Evolutionary conservation across 306 rosid genomes (phyloP).

Genomic region (Malus sylvestris): DNA sequence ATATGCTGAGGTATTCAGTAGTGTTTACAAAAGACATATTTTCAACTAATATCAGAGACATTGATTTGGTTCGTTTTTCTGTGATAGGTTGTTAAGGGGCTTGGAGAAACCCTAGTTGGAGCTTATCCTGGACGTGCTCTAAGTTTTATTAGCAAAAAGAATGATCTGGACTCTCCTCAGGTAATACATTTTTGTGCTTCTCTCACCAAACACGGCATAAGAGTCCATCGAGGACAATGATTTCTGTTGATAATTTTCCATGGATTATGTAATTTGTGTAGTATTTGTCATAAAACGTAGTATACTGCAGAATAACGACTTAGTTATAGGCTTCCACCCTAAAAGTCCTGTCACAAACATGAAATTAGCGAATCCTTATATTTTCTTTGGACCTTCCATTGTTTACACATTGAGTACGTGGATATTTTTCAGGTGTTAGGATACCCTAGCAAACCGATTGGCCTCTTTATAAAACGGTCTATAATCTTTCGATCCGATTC

Average conservation of each 20-base stretch:
- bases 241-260: not conserved
- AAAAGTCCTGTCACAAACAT: not conserved
- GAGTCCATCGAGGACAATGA: not conserved
- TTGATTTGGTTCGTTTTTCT: slow-evolving; percentile 7
- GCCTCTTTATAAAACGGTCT: slow-evolving; percentile 70
- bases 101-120: slow-evolving; percentile 96
- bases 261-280: not conserved
- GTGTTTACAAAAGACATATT: slow-evolving; percentile 5
- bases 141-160: slow-evolving; percentile 84
- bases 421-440: slow-evolving; percentile 66
- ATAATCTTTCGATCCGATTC: slow-evolving; percentile 96
- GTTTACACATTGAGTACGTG: slow-evolving; percentile 8
- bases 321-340: not conserved
- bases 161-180: slow-evolving; percentile 72
- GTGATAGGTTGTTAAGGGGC: slow-evolving; percentile 88
- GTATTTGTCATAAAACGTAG: not conserved
- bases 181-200: slow-evolving; percentile 30
- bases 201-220: not conserved
- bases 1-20: slow-evolving; percentile 76
- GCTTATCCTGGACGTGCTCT: slow-evolving; percentile 99
- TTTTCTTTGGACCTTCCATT: slow-evolving; percentile 8
- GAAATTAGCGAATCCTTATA: slow-evolving; percentile 1
- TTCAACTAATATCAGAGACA: slow-evolving; percentile 1
- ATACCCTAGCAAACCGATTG: slow-evolving; percentile 93
- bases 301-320: not conserved